Evolutionary conservation across 257 asterid genomes (phyloP).

Genomic region (Prunella vulgaris): DNA sequence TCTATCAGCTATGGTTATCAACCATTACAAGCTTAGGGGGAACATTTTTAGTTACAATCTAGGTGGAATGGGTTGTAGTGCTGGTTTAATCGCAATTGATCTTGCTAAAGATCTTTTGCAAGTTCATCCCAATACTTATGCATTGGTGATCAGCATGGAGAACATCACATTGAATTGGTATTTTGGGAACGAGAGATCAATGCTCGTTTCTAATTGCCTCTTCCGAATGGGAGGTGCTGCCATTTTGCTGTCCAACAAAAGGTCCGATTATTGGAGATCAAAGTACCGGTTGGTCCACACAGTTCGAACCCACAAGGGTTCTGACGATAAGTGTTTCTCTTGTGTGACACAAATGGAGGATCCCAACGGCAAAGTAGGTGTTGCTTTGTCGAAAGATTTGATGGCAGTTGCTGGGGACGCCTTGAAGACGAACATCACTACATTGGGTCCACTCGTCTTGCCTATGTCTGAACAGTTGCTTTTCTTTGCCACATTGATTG

Average conservation of each 20-base stretch:
- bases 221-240: constrained; percentile 63
- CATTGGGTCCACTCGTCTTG: constrained; percentile 74
- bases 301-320: constrained; percentile 72
- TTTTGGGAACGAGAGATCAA: constrained; percentile 61
- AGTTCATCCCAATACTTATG: constrained; percentile 72
- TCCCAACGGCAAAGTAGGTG: constrained; percentile 51
- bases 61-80: constrained; percentile 93
- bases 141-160: constrained; percentile 76
- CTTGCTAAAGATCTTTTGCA: constrained; percentile 81
- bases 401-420: constrained; percentile 88
- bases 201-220: constrained; percentile 50
- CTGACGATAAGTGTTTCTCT: constrained; percentile 62
- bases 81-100: constrained; percentile 74
- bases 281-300: constrained; percentile 67
- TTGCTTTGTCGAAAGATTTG: constrained; percentile 57
- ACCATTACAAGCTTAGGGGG: constrained; percentile 76
- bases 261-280: constrained; percentile 50
- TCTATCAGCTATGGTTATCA: constrained; percentile 67
- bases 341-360: constrained; percentile 76
- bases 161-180: constrained; percentile 80
- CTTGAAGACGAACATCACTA: constrained; percentile 62
- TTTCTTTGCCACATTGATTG: constrained; percentile 59
- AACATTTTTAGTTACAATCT: constrained; percentile 63
- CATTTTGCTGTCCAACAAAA: constrained; percentile 63
- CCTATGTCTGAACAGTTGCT: constrained; percentile 77